Conservation (phyloP, 352 stramenopile species). For the Achlya hypogyna region DNA sequence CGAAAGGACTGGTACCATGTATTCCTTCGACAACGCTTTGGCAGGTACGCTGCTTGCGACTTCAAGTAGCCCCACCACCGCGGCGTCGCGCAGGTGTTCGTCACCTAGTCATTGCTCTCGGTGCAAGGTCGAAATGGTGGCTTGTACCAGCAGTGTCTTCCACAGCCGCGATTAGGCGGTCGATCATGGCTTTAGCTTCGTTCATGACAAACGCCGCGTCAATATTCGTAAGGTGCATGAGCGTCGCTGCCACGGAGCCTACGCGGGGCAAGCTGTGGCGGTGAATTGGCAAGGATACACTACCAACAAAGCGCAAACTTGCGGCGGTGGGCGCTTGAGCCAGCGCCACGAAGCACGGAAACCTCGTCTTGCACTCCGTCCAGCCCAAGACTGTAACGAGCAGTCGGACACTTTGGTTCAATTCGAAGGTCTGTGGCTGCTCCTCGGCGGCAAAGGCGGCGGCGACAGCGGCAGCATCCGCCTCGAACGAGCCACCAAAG, state of each 20-base stretch:
- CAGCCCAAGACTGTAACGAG: not conserved
- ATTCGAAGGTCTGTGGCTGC: not conserved
- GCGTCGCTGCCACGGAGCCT: conserved; percentile 5
- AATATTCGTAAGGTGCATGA: not conserved
- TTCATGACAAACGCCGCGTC: conserved; percentile 1
- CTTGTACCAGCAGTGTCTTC: not conserved
- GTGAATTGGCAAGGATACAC: not conserved
- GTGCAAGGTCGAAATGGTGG: not conserved
- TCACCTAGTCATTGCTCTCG: not conserved
- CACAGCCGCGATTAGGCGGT: not conserved
- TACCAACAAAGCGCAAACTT: not conserved
- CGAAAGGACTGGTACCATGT: not conserved
- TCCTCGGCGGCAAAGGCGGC: not conserved
- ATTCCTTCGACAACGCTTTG: not conserved
- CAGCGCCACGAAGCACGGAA: not conserved
- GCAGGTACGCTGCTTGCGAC: not conserved
- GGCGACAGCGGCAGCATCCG: not conserved
- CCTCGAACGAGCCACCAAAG: not conserved
- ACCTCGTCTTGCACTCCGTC: not conserved
- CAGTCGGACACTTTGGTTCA: not conserved
- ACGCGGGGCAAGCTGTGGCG: not conserved
- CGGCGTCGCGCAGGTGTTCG: not conserved
- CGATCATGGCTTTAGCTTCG: conserved; percentile 2
- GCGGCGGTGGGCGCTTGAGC: not conserved
- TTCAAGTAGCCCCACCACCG: conserved; percentile 3